phyloP scores from a whole-genome alignment of 768 basidiomycete species.

The Mycena pura region DNA sequence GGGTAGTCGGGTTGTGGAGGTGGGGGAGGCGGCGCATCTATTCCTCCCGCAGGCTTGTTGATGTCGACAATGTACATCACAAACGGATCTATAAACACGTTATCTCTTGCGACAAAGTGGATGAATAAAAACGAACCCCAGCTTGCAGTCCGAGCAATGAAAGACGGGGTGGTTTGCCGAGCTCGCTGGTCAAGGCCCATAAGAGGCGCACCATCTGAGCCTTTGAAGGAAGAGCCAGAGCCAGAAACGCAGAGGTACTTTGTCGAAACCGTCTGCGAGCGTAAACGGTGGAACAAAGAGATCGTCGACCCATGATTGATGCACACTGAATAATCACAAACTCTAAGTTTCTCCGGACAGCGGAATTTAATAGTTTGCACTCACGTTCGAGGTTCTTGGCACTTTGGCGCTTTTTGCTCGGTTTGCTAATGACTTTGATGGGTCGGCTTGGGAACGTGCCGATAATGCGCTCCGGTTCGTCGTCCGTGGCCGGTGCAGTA shows the following conservation, averaged over 20 bases:
- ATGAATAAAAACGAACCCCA: conserved; percentile 71
- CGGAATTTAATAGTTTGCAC: conserved; percentile 40
- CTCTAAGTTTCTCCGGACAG: conserved; percentile 19
- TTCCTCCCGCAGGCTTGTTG: conserved; percentile 78
- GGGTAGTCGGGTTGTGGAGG: conserved; percentile 91
- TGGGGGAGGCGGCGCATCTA: conserved; percentile 80
- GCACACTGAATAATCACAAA: conserved; percentile 69
- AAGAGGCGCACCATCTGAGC: conserved; percentile 88
- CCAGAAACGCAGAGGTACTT: conserved; percentile 97
- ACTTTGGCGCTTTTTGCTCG: conserved; percentile 95
- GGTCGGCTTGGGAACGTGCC: conserved; percentile 91
- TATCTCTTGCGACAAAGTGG: conserved; percentile 8
- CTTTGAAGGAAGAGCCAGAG: conserved; percentile 89
- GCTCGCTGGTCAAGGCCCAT: conserved; percentile 79
- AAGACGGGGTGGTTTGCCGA: conserved; percentile 79
- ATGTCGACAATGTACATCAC: conserved; percentile 98
- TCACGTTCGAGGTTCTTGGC: conserved; percentile 91
- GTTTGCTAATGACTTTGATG: conserved; percentile 99
- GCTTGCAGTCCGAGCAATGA: conserved; percentile 87
- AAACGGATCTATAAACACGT: conserved; percentile 72
- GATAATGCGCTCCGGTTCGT: conserved; percentile 82
- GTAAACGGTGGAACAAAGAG: conserved; percentile 93
- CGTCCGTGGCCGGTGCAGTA: conserved; percentile 78
- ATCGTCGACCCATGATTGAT: conserved; percentile 96
- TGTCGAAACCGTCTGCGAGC: conserved; percentile 94